Percentiles rank a stretch among this genome's conserved stretches.
Conservation (phyloP, 805 yeast genomes). For the Candida chauliodis region DNA sequence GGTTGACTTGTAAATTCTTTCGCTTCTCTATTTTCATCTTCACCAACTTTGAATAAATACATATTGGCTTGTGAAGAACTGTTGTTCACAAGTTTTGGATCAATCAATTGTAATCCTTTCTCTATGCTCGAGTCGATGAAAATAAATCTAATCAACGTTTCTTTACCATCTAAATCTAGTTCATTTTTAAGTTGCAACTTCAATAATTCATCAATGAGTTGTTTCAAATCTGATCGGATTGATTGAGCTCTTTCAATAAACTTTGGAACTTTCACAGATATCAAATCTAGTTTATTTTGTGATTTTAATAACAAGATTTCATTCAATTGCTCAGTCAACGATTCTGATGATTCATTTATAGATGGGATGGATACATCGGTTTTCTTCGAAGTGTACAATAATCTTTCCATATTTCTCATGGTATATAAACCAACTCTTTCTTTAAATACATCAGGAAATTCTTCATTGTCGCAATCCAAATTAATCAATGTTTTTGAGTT, state of each 20-base stretch:
- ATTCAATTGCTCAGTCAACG: conserved; percentile 27
- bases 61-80: conserved; percentile 9
- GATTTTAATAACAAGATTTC: conserved; percentile 31
- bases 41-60: conserved; percentile 15
- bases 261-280: conserved; percentile 26
- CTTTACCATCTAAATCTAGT: conserved; percentile 68
- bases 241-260: conserved; percentile 25
- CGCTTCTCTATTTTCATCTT: conserved; percentile 18
- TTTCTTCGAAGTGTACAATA: conserved; percentile 44
- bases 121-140: conserved; percentile 68
- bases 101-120: conserved; percentile 47
- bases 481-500: conserved; percentile 61
- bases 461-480: conserved; percentile 62
- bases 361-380: conserved; percentile 9
- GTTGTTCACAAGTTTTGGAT: conserved; percentile 25
- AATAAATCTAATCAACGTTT: conserved; percentile 63
- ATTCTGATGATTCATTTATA: conserved; percentile 8
- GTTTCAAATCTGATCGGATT: conserved; percentile 28
- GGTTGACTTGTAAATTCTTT: conserved; percentile 7
- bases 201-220: conserved; percentile 48
- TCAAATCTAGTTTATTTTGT: conserved; percentile 28
- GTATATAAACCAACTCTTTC: conserved; percentile 76
- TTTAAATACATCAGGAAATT: conserved; percentile 58
- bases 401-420: conserved; percentile 74
- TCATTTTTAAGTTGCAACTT: conserved; percentile 52